Base-by-base conservation (phyloP, 108 stramenopile species). In the Aureococcus anophagefferens region DNA sequence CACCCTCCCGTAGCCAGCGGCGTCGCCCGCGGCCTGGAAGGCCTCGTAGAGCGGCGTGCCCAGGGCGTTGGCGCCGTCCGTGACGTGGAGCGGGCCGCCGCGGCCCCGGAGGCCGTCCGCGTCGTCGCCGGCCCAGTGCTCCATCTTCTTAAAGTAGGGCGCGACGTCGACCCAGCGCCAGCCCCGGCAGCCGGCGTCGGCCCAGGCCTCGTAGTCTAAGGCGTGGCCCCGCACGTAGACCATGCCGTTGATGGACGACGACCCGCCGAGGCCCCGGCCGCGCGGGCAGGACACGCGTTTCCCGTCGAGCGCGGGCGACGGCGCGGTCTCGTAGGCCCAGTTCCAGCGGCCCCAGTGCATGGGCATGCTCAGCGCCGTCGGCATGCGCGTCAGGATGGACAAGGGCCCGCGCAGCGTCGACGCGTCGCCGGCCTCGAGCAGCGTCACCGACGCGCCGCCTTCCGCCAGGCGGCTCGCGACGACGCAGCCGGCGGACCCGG, bases 201-300 rank as follows among this genome's bases (percentile, higher is more conserved):
- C 79, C 83, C 83, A 84, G 21, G 40, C 37, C 34, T 85, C 80
- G 70, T 78, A 85, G 65, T 85, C 81, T 33, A 63, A 33, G 31
- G 81, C 63, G 36, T 82, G 79, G 62, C 84, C 84, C 28, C 80
- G 72, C 65, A 80, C 72, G 64, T 75, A 80, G 62, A 81, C 78
- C 76, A 74, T 69, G 37, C 63, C 81, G 64, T 85, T 85, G 59
- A 82, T 85, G 35, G 69, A 74, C 44, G 73, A 72, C 21, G 72
- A 76, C 32, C 84, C 84, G n/a, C 84, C 84, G 33, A 85, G 70
- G 0, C 64, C 79, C 34, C 75, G 80, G 44, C 85, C 85, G 17
- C 85, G 81, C 29, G 83, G 85, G 65, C 66, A 72, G 66, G 46
- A 67, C 30, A 86, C 45, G 63, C 63, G 34, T 28, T 69, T 64